Percentiles rank a stretch among this genome's conserved stretches.
These are phyloP conservation scores for Kluyveromyces sp. DNA, from an alignment of 1,139 yeast species.

Conservation along the genomic window DNA sequence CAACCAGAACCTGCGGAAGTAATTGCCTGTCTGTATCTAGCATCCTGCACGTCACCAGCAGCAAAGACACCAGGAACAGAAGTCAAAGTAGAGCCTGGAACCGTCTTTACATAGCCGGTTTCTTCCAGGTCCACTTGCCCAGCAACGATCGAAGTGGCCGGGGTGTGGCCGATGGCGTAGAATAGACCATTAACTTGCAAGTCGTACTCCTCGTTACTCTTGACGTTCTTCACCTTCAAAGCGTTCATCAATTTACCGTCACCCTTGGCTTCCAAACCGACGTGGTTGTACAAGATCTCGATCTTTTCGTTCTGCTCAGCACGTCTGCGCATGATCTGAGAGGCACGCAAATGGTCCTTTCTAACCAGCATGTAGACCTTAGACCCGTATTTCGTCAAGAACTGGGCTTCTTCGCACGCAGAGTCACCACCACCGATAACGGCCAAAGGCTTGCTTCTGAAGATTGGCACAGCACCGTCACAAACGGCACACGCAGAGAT, in stretches of 20 bases:
- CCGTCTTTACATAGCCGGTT: slow-evolving; percentile 78
- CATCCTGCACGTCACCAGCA: slow-evolving; percentile 98
- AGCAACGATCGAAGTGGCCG: slow-evolving; percentile 79
- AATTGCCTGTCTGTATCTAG: slow-evolving; percentile 95
- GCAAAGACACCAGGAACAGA: slow-evolving; percentile 92
- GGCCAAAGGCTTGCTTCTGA: slow-evolving; percentile 94
- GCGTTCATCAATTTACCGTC: slow-evolving; percentile 69
- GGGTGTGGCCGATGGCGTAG: slow-evolving; percentile 96
- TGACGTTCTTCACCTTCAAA: slow-evolving; percentile 59
- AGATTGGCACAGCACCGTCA: slow-evolving; percentile 98
- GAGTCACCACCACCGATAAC: slow-evolving; percentile 99
- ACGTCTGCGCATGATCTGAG: slow-evolving; percentile 94
- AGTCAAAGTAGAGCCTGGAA: slow-evolving; percentile 82
- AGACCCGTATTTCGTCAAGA: slow-evolving; percentile 93
- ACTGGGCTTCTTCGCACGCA: slow-evolving; percentile 97
- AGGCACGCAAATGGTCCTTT: slow-evolving; percentile 90
- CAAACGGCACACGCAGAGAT: slow-evolving; percentile 99
- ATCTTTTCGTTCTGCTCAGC: slow-evolving; percentile 76
- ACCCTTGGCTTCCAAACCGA: slow-evolving; percentile 83
- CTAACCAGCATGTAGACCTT: slow-evolving; percentile 90
- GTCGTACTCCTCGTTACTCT: slow-evolving; percentile 61
- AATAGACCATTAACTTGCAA: slow-evolving; percentile 84
- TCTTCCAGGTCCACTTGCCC: slow-evolving; percentile 80
- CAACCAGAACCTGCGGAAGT: slow-evolving; percentile 99
- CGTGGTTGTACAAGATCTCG: slow-evolving; percentile 84